Conservation (phyloP, 495 filamentous ascomycete species). For the Hyaloscypha variabilis region DNA sequence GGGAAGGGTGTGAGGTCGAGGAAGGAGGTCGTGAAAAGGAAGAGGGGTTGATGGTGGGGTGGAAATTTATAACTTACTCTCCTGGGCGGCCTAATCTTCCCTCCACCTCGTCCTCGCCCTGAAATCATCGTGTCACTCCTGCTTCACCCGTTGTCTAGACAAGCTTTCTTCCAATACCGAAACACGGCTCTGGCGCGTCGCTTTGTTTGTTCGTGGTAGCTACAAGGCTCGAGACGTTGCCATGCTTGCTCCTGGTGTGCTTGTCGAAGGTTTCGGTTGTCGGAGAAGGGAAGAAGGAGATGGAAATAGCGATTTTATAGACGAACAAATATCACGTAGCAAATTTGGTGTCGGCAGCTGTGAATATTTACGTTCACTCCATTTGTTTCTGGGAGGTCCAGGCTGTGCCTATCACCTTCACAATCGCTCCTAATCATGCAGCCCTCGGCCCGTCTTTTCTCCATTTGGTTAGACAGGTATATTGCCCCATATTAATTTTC, state of each 20-base stretch:
- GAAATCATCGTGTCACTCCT: constrained; percentile 54
- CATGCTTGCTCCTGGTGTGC: not conserved
- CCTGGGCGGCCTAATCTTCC: constrained; percentile 73
- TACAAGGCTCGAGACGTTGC: constrained; percentile 16
- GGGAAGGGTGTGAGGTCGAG: not conserved
- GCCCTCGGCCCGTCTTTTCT: not conserved
- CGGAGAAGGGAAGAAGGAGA: not conserved
- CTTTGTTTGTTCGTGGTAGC: not conserved
- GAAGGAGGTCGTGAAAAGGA: not conserved
- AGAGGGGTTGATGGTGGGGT: constrained; percentile 8
- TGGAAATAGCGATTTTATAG: not conserved
- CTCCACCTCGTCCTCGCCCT: constrained; percentile 56
- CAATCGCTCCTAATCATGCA: not conserved
- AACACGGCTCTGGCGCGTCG: constrained; percentile 1
- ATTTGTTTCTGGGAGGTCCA: not conserved
- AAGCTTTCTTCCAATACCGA: not conserved
- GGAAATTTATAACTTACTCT: constrained; percentile 53
- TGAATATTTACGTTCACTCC: not conserved
- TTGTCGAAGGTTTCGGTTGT: not conserved
- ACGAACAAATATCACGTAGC: not conserved
- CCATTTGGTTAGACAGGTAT: not conserved
- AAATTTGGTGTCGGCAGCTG: not conserved
- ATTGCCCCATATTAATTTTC: not conserved
- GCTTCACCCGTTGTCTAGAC: not conserved
- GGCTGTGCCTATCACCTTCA: not conserved